Percentiles rank a stretch among this genome's conserved stretches.
Conservation (phyloP, 805 yeast genomes). For the Jamesozyma lodderae region DNA sequence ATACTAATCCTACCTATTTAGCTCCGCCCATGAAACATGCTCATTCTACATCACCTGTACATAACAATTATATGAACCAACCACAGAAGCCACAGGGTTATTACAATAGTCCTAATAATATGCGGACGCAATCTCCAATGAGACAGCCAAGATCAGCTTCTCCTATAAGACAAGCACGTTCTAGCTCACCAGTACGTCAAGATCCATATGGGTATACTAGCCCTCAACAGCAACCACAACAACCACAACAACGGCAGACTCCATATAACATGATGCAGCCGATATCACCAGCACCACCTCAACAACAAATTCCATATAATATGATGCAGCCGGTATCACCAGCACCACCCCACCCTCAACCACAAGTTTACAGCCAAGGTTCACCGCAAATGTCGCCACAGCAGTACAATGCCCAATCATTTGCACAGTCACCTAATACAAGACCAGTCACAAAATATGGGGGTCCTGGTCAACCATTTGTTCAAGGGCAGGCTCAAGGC, state of each 20-base stretch:
- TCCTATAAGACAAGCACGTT: background rate
- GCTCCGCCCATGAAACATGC: slow-evolving; percentile 6
- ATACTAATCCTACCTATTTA: background rate
- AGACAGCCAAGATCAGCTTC: background rate
- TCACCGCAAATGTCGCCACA: slow-evolving; percentile 2
- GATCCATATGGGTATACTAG: slow-evolving; percentile 4
- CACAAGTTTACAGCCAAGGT: background rate
- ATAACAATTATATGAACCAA: slow-evolving; percentile 1
- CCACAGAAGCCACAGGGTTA: background rate
- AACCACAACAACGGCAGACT: background rate
- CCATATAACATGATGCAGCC: too few species aligned
- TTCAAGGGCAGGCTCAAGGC: slow-evolving; percentile 1
- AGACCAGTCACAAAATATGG: background rate
- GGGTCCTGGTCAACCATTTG: slow-evolving; percentile 2
- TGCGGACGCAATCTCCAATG: background rate
- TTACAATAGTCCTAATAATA: background rate
- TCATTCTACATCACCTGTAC: slow-evolving; percentile 1
- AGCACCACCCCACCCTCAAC: slow-evolving; percentile 5
- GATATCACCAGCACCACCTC: too few species aligned
- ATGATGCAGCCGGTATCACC: too few species aligned
- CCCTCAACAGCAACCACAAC: slow-evolving; percentile 7
- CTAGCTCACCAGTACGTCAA: slow-evolving; percentile 3
- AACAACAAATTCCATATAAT: too few species aligned
- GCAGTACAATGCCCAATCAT: background rate
- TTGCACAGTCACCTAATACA: background rate